phyloP scores from a whole-genome alignment of 2,329 filamentous ascomycete genomes.

The Canariomyces notabilis region DNA sequence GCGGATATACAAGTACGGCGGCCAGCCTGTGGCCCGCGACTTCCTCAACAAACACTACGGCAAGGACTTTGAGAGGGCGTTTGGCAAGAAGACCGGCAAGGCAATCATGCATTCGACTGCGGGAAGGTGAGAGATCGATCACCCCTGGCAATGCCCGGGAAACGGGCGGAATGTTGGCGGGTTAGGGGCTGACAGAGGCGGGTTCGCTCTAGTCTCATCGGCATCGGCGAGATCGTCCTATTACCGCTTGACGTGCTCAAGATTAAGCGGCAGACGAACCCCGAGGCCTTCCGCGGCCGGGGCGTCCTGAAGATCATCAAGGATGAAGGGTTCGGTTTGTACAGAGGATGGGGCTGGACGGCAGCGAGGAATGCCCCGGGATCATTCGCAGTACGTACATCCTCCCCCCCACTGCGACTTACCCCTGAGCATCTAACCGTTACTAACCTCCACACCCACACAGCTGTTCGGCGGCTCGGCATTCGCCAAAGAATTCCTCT shows the following conservation, averaged over 20 bases:
- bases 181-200: not conserved
- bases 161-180: too few relatives aligned
- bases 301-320: slow-evolving; percentile 83
- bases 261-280: slow-evolving; percentile 99
- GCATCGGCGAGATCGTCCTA: slow-evolving; percentile 94
- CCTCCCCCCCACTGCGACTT: not conserved
- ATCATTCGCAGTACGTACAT: slow-evolving; percentile 79
- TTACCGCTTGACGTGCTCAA: slow-evolving; percentile 95
- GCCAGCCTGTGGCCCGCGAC: slow-evolving; percentile 91
- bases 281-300: slow-evolving; percentile 92
- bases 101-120: slow-evolving; percentile 96
- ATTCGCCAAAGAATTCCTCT: slow-evolving; percentile 95
- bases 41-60: slow-evolving; percentile 78
- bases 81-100: slow-evolving; percentile 96
- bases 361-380: slow-evolving; percentile 94
- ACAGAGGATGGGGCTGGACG: slow-evolving; percentile 96
- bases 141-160: too few relatives aligned
- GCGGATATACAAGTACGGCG: slow-evolving; percentile 97
- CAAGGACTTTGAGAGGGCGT: slow-evolving; percentile 76
- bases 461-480: slow-evolving; percentile 95
- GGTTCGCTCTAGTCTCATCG: slow-evolving; percentile 68
- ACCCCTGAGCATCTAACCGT: not conserved
- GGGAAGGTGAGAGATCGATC: slow-evolving; percentile 73
- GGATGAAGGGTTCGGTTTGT: slow-evolving; percentile 92
- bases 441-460: slow-evolving; percentile 19